A percentile compares a stretch with the other conserved stretches of the same genome.
phyloP scores from a whole-genome alignment of 805 yeast species.

The Ogataea nakhonphanomensis region DNA sequence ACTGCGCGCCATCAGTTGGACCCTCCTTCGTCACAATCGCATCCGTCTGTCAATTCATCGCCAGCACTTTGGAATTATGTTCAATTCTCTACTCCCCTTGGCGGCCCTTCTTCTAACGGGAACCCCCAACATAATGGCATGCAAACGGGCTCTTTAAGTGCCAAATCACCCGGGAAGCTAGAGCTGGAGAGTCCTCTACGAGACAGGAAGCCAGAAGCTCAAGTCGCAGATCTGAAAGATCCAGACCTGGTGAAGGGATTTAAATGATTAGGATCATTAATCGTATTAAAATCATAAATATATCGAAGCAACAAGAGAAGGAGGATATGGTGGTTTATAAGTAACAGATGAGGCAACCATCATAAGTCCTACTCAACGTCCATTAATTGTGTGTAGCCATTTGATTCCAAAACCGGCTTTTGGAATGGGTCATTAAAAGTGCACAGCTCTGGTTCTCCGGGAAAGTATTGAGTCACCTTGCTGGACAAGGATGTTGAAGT shows the following conservation, averaged over 20 bases:
- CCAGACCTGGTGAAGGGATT: constrained; percentile 48
- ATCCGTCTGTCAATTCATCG: constrained; percentile 53
- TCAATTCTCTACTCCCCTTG: constrained; percentile 53
- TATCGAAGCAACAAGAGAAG: neutral
- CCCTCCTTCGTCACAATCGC: constrained; percentile 33
- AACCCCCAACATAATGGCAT: constrained; percentile 11
- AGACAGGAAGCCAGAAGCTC: constrained; percentile 23
- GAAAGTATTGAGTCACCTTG: neutral
- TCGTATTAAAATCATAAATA: constrained; percentile 2
- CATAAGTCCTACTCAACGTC: constrained; percentile 2
- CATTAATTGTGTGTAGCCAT: neutral
- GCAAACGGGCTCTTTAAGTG: constrained; percentile 32
- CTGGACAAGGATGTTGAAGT: neutral
- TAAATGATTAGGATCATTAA: constrained; percentile 23
- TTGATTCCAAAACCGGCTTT: neutral
- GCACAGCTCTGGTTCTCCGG: neutral
- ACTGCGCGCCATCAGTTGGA: constrained; percentile 27
- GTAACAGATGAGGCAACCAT: no score
- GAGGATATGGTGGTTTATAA: neutral
- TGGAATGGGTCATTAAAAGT: neutral
- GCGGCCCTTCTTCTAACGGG: constrained; percentile 22
- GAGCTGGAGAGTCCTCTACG: constrained; percentile 31
- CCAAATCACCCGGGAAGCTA: constrained; percentile 16
- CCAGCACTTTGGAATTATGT: constrained; percentile 95
- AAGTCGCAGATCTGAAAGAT: constrained; percentile 42